Evolutionary conservation across 257 asterid species (phyloP).

Genomic region (Solanum virginianum): DNA sequence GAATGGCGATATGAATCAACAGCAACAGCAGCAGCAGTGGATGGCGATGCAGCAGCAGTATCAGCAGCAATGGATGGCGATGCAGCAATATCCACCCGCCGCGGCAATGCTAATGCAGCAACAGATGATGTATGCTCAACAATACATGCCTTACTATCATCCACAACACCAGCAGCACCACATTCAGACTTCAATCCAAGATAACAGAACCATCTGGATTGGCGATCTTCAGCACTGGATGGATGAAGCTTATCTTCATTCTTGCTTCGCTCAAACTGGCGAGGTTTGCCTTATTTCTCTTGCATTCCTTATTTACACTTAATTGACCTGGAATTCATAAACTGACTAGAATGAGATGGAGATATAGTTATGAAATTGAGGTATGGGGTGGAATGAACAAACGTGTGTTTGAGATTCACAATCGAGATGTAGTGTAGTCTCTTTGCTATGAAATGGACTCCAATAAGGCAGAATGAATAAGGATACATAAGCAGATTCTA

Average conservation of each 20-base stretch:
- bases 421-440: neutral
- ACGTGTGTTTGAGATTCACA: neutral
- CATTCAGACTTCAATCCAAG: conserved; percentile 47
- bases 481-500: neutral
- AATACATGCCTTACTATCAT: conserved; percentile 50
- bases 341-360: neutral
- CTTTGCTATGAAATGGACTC: neutral
- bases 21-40: conserved; percentile 43
- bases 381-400: neutral
- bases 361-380: neutral
- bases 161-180: conserved; percentile 29
- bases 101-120: conserved; percentile 70
- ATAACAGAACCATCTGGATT: conserved; percentile 92
- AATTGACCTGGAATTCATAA: neutral
- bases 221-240: conserved; percentile 99
- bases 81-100: conserved; percentile 58
- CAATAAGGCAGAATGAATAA: neutral
- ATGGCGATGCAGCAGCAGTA: conserved; percentile 98
- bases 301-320: neutral
- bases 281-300: conserved; percentile 32
- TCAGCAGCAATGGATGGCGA: conserved; percentile 82
- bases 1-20: conserved; percentile 1
- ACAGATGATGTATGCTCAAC: conserved; percentile 69
- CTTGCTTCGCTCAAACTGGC: conserved; percentile 64
- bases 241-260: conserved; percentile 79